Percentiles rank a stretch among this genome's conserved stretches.
Evolutionary conservation across 805 yeast species (phyloP).

Genomic region (Metschnikowia kofuensis): DNA sequence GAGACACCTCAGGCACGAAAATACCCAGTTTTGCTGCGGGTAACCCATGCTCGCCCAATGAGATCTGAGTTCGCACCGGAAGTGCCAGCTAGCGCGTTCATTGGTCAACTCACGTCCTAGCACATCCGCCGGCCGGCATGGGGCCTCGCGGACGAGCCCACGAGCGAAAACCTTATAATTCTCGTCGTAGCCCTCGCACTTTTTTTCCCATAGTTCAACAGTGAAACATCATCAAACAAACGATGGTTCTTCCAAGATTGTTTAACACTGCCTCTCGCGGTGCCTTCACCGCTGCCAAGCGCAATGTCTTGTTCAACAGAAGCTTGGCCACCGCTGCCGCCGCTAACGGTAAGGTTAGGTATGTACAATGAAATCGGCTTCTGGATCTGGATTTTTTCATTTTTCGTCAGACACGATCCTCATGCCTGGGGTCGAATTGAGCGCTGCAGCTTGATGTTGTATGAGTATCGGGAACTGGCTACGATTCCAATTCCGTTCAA

Average conservation of each 20-base stretch:
- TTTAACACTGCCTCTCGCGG: constrained; percentile 65
- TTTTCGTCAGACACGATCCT: not conserved
- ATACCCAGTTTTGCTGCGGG: constrained; percentile 13
- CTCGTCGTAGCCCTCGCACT: constrained; percentile 14
- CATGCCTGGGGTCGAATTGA: not conserved
- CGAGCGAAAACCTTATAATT: constrained; percentile 19
- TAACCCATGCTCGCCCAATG: constrained; percentile 25
- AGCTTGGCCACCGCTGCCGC: constrained; percentile 78
- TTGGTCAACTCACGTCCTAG: constrained; percentile 19
- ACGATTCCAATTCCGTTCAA: too few relatives aligned
- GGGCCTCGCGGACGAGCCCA: constrained; percentile 18
- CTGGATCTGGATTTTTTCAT: not conserved
- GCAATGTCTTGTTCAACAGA: constrained; percentile 71
- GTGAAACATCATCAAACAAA: constrained; percentile 21
- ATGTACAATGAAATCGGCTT: constrained; percentile 38
- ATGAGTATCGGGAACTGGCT: too few relatives aligned
- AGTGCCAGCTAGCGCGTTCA: constrained; percentile 20
- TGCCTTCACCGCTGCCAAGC: constrained; percentile 87
- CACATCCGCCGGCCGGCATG: constrained; percentile 21
- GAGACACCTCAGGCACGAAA: not conserved
- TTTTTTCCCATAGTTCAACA: constrained; percentile 16
- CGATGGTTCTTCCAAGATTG: constrained; percentile 58
- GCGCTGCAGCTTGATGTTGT: too few relatives aligned
- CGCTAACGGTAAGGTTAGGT: constrained; percentile 81
- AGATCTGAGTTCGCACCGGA: constrained; percentile 23